Evolutionary conservation across 2,329 filamentous ascomycete species (phyloP), one percentile per base, ranked within the genome.

Genomic region (Pyricularia pennisetigena): DNA sequence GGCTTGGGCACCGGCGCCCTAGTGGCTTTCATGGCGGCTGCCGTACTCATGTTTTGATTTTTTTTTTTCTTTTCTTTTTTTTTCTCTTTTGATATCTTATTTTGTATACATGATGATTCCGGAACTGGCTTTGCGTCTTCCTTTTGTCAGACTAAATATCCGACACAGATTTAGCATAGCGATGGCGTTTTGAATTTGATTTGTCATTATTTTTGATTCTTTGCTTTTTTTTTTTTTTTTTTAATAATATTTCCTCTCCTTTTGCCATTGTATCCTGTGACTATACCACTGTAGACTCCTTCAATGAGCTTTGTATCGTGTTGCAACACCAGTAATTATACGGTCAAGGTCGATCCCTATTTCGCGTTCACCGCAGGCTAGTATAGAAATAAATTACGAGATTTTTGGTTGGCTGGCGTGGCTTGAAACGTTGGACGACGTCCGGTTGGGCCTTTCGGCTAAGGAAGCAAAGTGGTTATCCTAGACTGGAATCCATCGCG

Each of bases 11-110:
- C 75, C 12, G 80, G 76, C 2, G 81, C 81, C 9, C 70, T 85
- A 67, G 74, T 82, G 67, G 78, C 78, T 3, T 82, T 83, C 71
- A 68, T 83, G 29, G 80, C 74, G 4, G 81, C 77, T 12, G 78
- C 77, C 4, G 71, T 83, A 24, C 70, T 82, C 67, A 72, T 83
- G 69, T 70, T 75, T 54, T 80, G 57, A 61, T 26, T 24, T 3
- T 63, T 7, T 2, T 20, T 64, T 64, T 26, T 8, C 2, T 28
- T 23, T 64, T 3, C 29, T 63, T 30, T 26, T 4, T 64, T 64
- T 32, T n/a, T n/a, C n/a, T n/a, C n/a, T n/a, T n/a, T n/a, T n/a
- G n/a, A n/a, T n/a, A n/a, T n/a, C n/a, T n/a, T 26, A 10, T 30
- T 26, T 64, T 61, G 23, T 61, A 59, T 61, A 4, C 8, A n/a